Conservation (phyloP, 2,329 filamentous ascomycete species). For the Fusarium virguliforme region DNA sequence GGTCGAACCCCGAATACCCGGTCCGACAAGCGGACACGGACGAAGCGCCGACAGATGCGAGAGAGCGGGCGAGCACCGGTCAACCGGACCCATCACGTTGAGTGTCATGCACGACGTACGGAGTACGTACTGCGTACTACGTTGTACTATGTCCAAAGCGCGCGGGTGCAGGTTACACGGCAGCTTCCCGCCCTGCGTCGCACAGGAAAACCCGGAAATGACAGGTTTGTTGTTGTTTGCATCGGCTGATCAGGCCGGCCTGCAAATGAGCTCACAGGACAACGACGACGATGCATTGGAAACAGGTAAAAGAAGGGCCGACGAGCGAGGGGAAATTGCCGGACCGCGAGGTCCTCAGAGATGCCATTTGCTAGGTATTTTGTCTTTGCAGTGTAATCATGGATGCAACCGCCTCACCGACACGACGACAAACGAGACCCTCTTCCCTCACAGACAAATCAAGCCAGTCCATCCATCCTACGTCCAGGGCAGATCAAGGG, state of each 20-base stretch:
- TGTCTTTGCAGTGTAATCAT: slow-evolving; percentile 17
- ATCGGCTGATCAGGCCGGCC: slow-evolving; percentile 25
- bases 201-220: slow-evolving; percentile 21
- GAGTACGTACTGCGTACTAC: too few species aligned
- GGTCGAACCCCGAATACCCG: slow-evolving; percentile 6
- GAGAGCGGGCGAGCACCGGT: not conserved
- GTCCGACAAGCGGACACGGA: slow-evolving; percentile 14
- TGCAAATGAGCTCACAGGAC: not conserved
- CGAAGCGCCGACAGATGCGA: not conserved
- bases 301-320: not conserved
- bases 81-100: slow-evolving; percentile 3
- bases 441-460: slow-evolving; percentile 14
- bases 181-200: slow-evolving; percentile 22
- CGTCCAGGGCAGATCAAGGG: slow-evolving; percentile 26
- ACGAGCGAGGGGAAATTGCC: not conserved
- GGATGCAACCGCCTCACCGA: slow-evolving; percentile 13
- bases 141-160: slow-evolving; percentile 7
- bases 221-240: slow-evolving; percentile 7
- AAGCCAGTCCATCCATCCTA: slow-evolving; percentile 12
- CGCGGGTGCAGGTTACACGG: slow-evolving; percentile 34
- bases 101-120: not conserved
- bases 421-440: not conserved
- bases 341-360: slow-evolving; percentile 10
- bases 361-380: slow-evolving; percentile 7
- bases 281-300: slow-evolving; percentile 4